Evolutionary conservation across 2,329 filamentous ascomycete genomes (phyloP).

Genomic region (Aureobasidium leucospermi): DNA sequence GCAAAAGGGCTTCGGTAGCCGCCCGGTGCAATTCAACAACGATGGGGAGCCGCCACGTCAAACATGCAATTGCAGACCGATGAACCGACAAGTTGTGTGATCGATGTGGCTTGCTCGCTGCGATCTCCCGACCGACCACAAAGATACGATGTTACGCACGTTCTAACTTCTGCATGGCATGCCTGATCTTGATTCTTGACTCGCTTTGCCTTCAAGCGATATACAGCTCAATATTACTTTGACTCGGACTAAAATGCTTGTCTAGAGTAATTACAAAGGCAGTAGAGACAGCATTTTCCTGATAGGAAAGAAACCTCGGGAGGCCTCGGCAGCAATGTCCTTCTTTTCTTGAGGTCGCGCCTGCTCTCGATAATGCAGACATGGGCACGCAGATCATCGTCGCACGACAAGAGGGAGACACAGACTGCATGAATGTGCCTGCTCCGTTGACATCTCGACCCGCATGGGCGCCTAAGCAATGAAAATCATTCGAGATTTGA

Average conservation of each 20-base stretch:
- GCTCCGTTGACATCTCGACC: background rate
- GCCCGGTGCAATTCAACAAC: background rate
- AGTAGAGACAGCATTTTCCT: background rate
- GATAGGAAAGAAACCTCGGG: background rate
- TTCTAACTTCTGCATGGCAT: background rate
- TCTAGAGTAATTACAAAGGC: background rate
- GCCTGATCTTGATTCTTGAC: background rate
- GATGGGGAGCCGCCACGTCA: background rate
- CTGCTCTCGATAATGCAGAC: background rate
- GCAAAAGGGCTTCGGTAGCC: background rate
- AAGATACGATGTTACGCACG: no score
- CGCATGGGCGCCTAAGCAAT: constrained; percentile 6
- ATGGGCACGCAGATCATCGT: background rate
- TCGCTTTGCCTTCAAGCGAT: background rate
- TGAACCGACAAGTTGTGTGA: background rate
- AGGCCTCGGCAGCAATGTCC: background rate
- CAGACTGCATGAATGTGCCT: constrained; percentile 3
- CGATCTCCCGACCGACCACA: background rate
- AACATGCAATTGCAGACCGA: background rate
- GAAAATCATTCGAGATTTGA: constrained; percentile 2
- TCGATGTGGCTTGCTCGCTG: background rate
- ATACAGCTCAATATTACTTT: background rate
- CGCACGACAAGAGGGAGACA: background rate
- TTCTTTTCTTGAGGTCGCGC: background rate
- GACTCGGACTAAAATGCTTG: background rate